Percentiles rank a stretch among this genome's conserved stretches.
These are phyloP conservation scores for Venturia oleaginea DNA, from an alignment of 2,329 filamentous ascomycete genomes.

Conservation along the genomic window DNA sequence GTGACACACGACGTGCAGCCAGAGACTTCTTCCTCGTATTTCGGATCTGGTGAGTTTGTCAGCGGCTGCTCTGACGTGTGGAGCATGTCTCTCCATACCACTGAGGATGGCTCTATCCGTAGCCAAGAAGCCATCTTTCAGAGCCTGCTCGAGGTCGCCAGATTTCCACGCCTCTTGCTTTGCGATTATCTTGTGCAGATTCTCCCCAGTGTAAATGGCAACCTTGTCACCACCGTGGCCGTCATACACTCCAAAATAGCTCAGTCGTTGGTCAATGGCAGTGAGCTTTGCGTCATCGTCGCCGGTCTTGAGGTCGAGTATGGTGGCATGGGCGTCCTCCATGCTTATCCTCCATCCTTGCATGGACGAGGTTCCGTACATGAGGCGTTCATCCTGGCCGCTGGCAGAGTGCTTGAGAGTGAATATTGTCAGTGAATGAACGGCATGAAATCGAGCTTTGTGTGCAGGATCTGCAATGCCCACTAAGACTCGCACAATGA, in stretches of 20 bases:
- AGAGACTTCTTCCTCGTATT: conserved; percentile 95
- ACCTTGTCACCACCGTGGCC: conserved; percentile 97
- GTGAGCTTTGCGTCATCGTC: conserved; percentile 41
- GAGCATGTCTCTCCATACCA: conserved; percentile 49
- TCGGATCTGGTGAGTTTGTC: conserved; percentile 58
- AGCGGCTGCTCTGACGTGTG: background rate
- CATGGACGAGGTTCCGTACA: conserved; percentile 96
- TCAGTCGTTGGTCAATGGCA: conserved; percentile 46
- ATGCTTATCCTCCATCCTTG: conserved; percentile 99
- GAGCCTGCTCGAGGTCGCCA: conserved; percentile 85
- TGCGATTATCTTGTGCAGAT: conserved; percentile 87
- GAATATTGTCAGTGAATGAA: conserved; percentile 11
- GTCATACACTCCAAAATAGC: conserved; percentile 97
- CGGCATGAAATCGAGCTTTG: background rate
- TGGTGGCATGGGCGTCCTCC: conserved; percentile 88
- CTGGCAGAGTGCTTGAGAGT: conserved; percentile 65
- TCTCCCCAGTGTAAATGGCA: conserved; percentile 81
- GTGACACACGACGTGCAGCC: conserved; percentile 93
- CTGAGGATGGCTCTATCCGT: conserved; percentile 93
- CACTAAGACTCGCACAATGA: conserved; percentile 6
- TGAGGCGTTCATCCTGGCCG: conserved; percentile 84
- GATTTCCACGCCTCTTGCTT: conserved; percentile 92
- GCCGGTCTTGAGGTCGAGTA: conserved; percentile 73
- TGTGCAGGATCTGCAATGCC: conserved; percentile 4
- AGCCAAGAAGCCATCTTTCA: conserved; percentile 95